phyloP scores from a whole-genome alignment of 2,329 filamentous ascomycete genomes.

The Aspergillus tamarii region DNA sequence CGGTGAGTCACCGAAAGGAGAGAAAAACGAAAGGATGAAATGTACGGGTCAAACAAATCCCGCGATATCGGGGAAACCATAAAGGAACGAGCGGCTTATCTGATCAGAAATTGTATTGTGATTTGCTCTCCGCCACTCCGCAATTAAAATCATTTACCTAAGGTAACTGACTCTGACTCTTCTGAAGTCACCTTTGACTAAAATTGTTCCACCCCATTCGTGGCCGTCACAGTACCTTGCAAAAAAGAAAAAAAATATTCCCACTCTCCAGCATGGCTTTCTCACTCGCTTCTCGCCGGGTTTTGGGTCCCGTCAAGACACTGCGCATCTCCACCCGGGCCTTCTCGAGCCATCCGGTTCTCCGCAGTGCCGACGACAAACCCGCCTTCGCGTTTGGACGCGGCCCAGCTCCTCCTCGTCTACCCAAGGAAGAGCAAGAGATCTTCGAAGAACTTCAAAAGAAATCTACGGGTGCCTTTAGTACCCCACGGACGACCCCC shows the following conservation, averaged over 20 bases:
- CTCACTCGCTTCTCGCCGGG: constrained; percentile 32
- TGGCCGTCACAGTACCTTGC: not conserved
- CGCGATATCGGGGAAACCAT: constrained; percentile 32
- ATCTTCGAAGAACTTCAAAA: constrained; percentile 86
- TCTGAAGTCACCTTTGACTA: not conserved
- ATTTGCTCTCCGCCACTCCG: constrained; percentile 19
- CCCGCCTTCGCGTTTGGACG: constrained; percentile 37
- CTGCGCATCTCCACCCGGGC: constrained; percentile 22
- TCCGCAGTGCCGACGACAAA: constrained; percentile 30
- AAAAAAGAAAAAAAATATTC: not conserved
- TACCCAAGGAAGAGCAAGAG: constrained; percentile 86
- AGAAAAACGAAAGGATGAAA: constrained; percentile 9
- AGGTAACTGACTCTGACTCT: not conserved
- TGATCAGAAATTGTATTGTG: constrained; percentile 7
- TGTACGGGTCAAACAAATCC: constrained; percentile 26
- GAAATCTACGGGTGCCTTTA: constrained; percentile 75
- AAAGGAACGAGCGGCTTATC: constrained; percentile 14
- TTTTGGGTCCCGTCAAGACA: constrained; percentile 48
- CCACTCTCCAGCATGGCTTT: constrained; percentile 19
- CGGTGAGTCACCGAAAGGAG: constrained; percentile 8
- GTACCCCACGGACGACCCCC: constrained; percentile 56
- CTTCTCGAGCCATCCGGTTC: constrained; percentile 31
- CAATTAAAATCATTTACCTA: constrained; percentile 5
- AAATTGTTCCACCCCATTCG: not conserved
- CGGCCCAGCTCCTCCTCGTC: constrained; percentile 76